Evolutionary conservation across 2,329 filamentous ascomycete species (phyloP).

Genomic region (Metarhizium guizhouense): DNA sequence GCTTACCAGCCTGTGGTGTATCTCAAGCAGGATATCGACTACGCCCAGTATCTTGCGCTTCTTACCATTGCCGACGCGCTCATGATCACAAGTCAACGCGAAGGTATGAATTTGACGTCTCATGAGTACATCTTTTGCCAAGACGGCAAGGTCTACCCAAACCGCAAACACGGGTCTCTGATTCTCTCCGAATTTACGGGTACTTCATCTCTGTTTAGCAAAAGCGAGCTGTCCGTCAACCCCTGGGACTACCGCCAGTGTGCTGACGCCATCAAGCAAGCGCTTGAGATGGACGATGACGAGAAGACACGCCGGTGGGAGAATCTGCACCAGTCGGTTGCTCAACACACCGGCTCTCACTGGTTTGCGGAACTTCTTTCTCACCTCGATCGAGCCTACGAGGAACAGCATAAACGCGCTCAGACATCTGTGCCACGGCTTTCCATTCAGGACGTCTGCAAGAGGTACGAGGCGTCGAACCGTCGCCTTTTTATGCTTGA

Average conservation of each 20-base stretch:
- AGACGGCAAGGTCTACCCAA: conserved; percentile 60
- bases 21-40: conserved; percentile 88
- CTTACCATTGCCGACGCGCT: conserved; percentile 83
- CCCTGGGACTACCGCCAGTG: conserved; percentile 92
- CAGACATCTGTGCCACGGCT: conserved; percentile 81
- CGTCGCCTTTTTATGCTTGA: conserved; percentile 82
- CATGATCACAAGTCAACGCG: conserved; percentile 90
- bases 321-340: conserved; percentile 63
- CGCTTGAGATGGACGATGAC: conserved; percentile 67
- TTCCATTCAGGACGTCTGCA: conserved; percentile 54
- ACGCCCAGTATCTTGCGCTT: conserved; percentile 85
- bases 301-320: conserved; percentile 71
- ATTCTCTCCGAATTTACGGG: conserved; percentile 95
- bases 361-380: conserved; percentile 75
- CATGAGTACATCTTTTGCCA: conserved; percentile 94
- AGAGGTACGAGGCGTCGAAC: conserved; percentile 56
- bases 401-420: conserved; percentile 77
- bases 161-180: conserved; percentile 77
- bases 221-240: conserved; percentile 77
- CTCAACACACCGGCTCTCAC: conserved; percentile 72
- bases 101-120: conserved; percentile 94
- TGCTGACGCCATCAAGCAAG: conserved; percentile 74
- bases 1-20: conserved; percentile 91
- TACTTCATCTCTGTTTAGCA: conserved; percentile 75
- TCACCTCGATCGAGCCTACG: conserved; percentile 65